phyloP scores from a whole-genome alignment of 1,284 basidiomycete genomes.

The Leccinum variabile region DNA sequence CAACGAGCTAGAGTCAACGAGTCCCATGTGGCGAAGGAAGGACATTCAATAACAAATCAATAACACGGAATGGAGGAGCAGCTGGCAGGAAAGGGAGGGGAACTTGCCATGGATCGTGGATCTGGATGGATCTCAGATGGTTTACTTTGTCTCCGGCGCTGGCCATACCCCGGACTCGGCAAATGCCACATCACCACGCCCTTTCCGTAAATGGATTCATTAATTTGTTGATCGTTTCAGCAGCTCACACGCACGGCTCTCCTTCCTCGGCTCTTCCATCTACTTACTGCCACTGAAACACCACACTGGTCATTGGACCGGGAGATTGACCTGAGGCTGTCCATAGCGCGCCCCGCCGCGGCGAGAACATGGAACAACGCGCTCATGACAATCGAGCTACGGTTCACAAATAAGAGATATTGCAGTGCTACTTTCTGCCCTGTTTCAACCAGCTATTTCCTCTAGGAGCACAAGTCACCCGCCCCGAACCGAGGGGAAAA shows the following conservation, averaged over 20 bases:
- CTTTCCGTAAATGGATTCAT: slow-evolving; percentile 8
- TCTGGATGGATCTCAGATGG: slow-evolving; percentile 33
- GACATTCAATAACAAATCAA: background rate
- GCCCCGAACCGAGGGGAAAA: background rate
- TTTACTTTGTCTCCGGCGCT: slow-evolving; percentile 36
- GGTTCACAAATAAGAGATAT: background rate
- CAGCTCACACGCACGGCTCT: background rate
- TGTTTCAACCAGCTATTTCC: background rate
- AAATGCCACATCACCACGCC: slow-evolving; percentile 23
- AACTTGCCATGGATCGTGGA: slow-evolving; percentile 17
- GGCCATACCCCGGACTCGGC: slow-evolving; percentile 34
- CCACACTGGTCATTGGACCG: background rate
- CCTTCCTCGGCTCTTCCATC: slow-evolving; percentile 23
- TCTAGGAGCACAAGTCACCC: background rate
- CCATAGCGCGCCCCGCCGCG: background rate
- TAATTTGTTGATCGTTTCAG: slow-evolving; percentile 9
- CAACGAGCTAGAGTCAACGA: background rate
- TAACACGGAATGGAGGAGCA: slow-evolving; percentile 5
- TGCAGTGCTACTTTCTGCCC: background rate
- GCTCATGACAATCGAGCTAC: background rate
- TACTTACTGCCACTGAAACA: slow-evolving; percentile 16
- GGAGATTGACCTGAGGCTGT: background rate
- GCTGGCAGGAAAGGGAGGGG: background rate
- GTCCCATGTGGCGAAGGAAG: background rate
- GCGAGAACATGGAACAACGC: background rate